Conservation (phyloP, 139 green algal genomes). For the Chlamydomonas asymmetrica region DNA sequence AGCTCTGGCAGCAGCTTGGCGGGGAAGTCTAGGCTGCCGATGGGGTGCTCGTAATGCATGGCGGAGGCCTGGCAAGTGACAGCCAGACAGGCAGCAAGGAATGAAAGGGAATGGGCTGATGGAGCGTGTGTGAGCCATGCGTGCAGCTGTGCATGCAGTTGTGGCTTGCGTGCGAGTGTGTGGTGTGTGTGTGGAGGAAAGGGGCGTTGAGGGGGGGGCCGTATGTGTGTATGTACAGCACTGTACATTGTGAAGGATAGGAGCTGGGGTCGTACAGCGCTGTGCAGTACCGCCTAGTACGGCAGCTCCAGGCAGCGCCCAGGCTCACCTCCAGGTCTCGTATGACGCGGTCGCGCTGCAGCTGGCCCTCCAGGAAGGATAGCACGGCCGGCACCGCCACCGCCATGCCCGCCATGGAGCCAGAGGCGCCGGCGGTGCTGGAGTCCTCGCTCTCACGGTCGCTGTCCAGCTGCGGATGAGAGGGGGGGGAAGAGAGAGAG, state of each 20-base stretch:
- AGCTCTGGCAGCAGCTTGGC: conserved; percentile 2
- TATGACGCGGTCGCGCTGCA: conserved; percentile 42
- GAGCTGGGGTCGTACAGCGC: background rate
- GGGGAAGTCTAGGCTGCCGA: conserved; percentile 10
- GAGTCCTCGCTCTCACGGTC: background rate
- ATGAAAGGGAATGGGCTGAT: no score
- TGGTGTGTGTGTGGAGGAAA: background rate
- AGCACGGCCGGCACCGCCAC: conserved; percentile 36
- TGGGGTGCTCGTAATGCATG: background rate
- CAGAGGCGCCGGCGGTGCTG: background rate
- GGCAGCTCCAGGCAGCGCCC: no score
- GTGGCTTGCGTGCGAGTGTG: no score
- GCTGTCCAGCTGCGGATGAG: conserved; percentile 17
- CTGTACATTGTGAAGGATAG: background rate
- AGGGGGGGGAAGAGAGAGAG: background rate
- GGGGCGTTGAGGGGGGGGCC: background rate
- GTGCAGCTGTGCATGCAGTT: no score
- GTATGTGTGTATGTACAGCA: background rate
- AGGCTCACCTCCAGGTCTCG: conserved; percentile 45
- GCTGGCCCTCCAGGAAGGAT: conserved; percentile 50
- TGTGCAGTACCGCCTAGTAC: background rate
- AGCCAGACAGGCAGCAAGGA: background rate
- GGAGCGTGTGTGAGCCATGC: no score
- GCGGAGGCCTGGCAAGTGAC: background rate
- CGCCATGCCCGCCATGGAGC: conserved; percentile 14